A percentile compares a stretch with the other conserved stretches of the same genome.
These are phyloP conservation scores for Tetrastigma voinierianum DNA, from an alignment of 164 flowering plant species.

Conservation along the genomic window DNA sequence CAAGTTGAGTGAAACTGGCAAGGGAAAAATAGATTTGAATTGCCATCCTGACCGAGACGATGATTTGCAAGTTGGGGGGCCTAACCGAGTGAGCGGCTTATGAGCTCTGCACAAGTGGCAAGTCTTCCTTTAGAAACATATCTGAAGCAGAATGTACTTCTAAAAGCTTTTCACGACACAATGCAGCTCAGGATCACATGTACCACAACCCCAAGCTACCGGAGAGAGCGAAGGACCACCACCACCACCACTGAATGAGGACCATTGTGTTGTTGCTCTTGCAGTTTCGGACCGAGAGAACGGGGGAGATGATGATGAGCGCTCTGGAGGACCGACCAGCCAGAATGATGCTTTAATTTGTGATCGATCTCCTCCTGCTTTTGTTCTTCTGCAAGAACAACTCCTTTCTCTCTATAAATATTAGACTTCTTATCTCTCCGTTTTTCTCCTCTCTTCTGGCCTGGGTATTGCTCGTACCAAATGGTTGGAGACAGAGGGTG, in stretches of 20 bases:
- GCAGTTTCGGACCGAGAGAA: constrained; percentile 31
- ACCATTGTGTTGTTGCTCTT: constrained; percentile 19
- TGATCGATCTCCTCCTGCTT: constrained; percentile 1
- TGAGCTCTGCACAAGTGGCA: constrained; percentile 70
- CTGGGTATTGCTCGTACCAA: too few relatives aligned
- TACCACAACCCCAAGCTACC: constrained; percentile 25
- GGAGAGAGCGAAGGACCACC: constrained; percentile 44
- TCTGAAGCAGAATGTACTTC: constrained; percentile 76
- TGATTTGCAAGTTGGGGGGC: constrained; percentile 26
- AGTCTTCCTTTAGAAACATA: constrained; percentile 70
- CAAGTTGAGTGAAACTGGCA: constrained; percentile 27
- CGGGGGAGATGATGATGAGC: constrained; percentile 34
- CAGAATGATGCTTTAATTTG: constrained; percentile 17
- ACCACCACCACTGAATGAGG: constrained; percentile 29
- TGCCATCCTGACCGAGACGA: constrained; percentile 64
- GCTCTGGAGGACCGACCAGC: constrained; percentile 29
- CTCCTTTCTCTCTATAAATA: too few relatives aligned
- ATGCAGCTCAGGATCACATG: constrained; percentile 39
- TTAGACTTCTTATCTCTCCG: too few relatives aligned
- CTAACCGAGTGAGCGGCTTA: constrained; percentile 58
- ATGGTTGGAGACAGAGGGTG: too few relatives aligned
- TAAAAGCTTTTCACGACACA: constrained; percentile 61
- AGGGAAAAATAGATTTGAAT: constrained; percentile 64
- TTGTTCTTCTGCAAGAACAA: neutral
- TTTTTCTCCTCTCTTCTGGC: too few relatives aligned